A percentile compares a stretch with the other conserved stretches of the same genome.
Evolutionary conservation across 768 basidiomycete genomes (phyloP).

Genomic region (Auriscalpium orientale): DNA sequence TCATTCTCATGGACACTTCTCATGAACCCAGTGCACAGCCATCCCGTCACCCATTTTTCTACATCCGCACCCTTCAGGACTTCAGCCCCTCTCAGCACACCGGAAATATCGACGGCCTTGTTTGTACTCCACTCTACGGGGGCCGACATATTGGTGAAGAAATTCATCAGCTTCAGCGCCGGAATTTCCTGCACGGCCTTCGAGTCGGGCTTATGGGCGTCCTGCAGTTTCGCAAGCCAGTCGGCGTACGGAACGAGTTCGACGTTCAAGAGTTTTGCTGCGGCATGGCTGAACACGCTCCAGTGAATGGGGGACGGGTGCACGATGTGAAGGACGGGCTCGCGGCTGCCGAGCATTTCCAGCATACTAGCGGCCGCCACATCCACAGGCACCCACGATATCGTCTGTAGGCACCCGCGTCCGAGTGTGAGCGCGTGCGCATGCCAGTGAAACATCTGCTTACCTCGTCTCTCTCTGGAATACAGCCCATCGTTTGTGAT

Average conservation of each 20-base stretch:
- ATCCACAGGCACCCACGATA: constrained; percentile 11
- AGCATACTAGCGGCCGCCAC: constrained; percentile 6
- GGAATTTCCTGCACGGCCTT: neutral
- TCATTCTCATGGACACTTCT: too few relatives aligned
- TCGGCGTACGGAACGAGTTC: constrained; percentile 2
- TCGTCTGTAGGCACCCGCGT: neutral
- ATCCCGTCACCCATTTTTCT: neutral
- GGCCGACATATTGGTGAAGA: neutral
- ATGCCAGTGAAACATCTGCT: neutral
- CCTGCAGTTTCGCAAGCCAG: constrained; percentile 1
- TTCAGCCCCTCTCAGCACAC: neutral
- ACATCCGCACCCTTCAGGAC: neutral
- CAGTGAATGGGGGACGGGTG: constrained; percentile 6
- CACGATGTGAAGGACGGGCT: constrained; percentile 8
- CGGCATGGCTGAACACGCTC: neutral
- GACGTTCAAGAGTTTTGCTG: neutral
- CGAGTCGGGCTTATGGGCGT: neutral
- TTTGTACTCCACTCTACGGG: neutral
- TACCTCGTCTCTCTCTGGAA: neutral
- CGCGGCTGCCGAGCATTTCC: constrained; percentile 2
- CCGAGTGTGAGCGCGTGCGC: neutral
- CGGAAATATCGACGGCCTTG: neutral
- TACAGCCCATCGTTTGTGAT: neutral
- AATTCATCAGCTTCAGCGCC: neutral
- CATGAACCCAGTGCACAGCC: neutral